phyloP scores from a whole-genome alignment of 1,284 basidiomycete species.

The Pascua guehoae region DNA sequence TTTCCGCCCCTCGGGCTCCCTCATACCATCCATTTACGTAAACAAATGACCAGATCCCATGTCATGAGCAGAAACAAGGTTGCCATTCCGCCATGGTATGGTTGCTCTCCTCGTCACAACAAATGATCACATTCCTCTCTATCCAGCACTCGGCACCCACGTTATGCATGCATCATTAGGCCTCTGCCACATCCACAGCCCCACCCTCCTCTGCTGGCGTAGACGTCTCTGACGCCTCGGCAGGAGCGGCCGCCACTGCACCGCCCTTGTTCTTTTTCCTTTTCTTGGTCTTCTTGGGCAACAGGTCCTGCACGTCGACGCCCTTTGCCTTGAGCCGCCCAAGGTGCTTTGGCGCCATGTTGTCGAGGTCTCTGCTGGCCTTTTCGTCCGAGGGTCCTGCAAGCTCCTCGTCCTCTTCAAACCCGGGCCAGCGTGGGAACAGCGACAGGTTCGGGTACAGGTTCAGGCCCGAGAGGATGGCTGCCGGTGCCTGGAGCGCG shows the following conservation, averaged over 20 bases:
- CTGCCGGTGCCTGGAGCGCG: not conserved
- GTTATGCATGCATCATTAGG: not conserved
- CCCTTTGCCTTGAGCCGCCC: conserved; percentile 44
- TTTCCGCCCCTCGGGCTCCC: no score
- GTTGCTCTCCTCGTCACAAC: no score
- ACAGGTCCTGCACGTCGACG: conserved; percentile 32
- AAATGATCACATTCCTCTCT: no score
- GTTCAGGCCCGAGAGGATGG: conserved; percentile 24
- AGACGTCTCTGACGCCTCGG: not conserved
- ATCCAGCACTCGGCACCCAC: no score
- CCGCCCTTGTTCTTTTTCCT: conserved; percentile 12
- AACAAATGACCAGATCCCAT: not conserved
- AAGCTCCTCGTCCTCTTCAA: conserved; percentile 46
- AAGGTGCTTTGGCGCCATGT: conserved; percentile 31
- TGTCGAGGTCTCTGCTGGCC: conserved; percentile 17
- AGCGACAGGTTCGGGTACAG: conserved; percentile 42
- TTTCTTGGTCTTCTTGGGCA: conserved; percentile 27
- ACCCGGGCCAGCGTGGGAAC: conserved; percentile 45
- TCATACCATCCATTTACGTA: no score
- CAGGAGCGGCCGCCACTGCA: not conserved
- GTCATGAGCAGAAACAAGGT: not conserved
- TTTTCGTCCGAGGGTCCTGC: conserved; percentile 7
- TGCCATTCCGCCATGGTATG: not conserved
- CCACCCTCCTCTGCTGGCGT: not conserved
- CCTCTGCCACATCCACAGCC: not conserved